These are phyloP conservation scores for Priceomyces haplophilus DNA, from an alignment of 805 yeast species.

Conservation along the genomic window DNA sequence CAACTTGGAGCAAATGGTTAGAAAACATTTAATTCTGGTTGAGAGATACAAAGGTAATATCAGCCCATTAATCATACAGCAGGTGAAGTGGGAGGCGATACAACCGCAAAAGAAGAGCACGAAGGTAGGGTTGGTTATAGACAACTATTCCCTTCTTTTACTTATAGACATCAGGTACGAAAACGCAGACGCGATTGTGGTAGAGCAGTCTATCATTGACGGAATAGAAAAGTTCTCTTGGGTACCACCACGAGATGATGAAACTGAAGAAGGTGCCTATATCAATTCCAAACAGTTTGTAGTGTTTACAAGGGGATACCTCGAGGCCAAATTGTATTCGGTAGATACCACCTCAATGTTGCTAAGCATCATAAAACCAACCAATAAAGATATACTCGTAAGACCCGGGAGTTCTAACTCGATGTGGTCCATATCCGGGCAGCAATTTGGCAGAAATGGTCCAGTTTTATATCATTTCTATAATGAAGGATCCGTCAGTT, in stretches of 20 bases:
- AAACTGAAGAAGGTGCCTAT: constrained; percentile 26
- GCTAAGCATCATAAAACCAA: constrained; percentile 33
- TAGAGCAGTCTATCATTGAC: constrained; percentile 25
- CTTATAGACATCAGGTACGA: constrained; percentile 21
- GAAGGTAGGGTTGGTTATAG: constrained; percentile 31
- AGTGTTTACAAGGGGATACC: constrained; percentile 23
- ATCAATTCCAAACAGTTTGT: constrained; percentile 31
- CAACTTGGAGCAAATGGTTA: constrained; percentile 6
- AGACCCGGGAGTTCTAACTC: constrained; percentile 15
- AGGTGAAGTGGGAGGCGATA: constrained; percentile 24
- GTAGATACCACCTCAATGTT: constrained; percentile 33
- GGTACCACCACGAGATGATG: constrained; percentile 25
- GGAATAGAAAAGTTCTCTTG: constrained; percentile 33
- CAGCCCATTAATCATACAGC: constrained; percentile 5
- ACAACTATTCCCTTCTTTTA: constrained; percentile 16
- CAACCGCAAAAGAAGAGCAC: constrained; percentile 11
- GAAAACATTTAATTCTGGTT: neutral
- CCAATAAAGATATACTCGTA: constrained; percentile 13
- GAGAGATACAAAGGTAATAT: neutral
- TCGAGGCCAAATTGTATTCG: constrained; percentile 34
- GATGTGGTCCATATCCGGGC: constrained; percentile 33
- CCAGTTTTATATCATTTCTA: constrained; percentile 27
- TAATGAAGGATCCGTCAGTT: constrained; percentile 33
- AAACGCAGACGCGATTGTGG: constrained; percentile 25
- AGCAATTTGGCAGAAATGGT: constrained; percentile 17